Evolutionary conservation across 2,329 filamentous ascomycete genomes (phyloP).

Genomic region (Fusarium sp.): DNA sequence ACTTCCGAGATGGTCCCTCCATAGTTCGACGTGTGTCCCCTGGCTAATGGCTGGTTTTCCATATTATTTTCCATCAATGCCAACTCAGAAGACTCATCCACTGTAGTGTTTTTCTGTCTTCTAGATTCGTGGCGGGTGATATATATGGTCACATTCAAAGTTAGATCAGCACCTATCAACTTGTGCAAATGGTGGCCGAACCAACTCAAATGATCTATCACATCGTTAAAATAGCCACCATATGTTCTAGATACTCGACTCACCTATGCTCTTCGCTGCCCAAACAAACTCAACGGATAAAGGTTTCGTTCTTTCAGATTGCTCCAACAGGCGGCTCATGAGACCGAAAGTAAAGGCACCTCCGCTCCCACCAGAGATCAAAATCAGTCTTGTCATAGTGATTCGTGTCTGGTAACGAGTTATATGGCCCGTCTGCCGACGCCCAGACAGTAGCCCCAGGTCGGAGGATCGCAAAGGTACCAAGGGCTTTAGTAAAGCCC

Average conservation of each 20-base stretch:
- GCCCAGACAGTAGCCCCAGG: constrained; percentile 61
- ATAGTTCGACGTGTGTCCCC: too few species aligned
- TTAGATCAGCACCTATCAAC: accelerated
- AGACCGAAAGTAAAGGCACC: constrained; percentile 46
- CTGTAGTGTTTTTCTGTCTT: too few species aligned
- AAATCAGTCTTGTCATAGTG: constrained; percentile 44
- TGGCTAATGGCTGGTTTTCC: background rate
- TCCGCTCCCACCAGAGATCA: constrained; percentile 48
- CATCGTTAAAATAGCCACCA: background rate
- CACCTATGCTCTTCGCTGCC: constrained; percentile 28
- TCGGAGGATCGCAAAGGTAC: constrained; percentile 60
- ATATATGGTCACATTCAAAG: background rate
- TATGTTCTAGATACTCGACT: background rate
- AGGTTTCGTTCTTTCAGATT: background rate
- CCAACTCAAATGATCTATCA: background rate
- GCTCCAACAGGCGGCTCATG: constrained; percentile 17
- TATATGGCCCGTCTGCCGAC: constrained; percentile 70
- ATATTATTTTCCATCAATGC: background rate
- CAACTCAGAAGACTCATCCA: too few species aligned
- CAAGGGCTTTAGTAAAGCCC: constrained; percentile 68
- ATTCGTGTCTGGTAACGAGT: constrained; percentile 63
- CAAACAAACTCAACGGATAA: constrained; percentile 30
- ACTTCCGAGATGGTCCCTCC: too few species aligned
- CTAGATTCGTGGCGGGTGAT: background rate
- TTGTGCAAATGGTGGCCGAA: background rate